Evolutionary conservation across 495 filamentous ascomycete genomes (phyloP).

Genomic region (Trichocladium uniseriatum): DNA sequence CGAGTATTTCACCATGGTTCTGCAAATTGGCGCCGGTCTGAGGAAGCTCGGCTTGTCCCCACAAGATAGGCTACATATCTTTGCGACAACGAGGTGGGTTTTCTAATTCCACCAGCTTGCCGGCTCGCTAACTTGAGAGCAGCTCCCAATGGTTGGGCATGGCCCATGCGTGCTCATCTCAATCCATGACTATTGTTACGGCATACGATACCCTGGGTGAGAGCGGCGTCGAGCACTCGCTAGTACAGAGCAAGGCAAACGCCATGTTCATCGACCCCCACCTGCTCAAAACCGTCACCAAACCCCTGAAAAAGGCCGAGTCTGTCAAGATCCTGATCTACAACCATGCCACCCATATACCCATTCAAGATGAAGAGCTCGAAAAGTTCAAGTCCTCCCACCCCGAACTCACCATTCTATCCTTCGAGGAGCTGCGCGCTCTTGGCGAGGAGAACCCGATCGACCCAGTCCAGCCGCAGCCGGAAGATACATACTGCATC

Average conservation of each 20-base stretch:
- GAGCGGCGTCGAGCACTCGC: conserved; percentile 51
- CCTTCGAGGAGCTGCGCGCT: conserved; percentile 35
- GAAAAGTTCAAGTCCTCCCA: conserved; percentile 35
- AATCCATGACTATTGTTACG: conserved; percentile 90
- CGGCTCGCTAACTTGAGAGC: conserved; percentile 7
- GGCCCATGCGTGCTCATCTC: conserved; percentile 67
- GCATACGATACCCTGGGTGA: conserved; percentile 71
- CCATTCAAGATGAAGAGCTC: conserved; percentile 33
- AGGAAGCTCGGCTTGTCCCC: conserved; percentile 45
- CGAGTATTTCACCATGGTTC: conserved; percentile 47
- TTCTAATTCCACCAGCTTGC: no score
- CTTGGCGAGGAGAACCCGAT: conserved; percentile 59
- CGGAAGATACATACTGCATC: conserved; percentile 71
- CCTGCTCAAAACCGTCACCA: conserved; percentile 41
- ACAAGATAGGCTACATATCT: conserved; percentile 48
- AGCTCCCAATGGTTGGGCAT: conserved; percentile 43
- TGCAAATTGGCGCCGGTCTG: conserved; percentile 48
- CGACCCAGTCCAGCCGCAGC: conserved; percentile 53
- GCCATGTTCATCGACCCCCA: conserved; percentile 55
- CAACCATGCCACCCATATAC: conserved; percentile 32
- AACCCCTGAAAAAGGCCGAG: conserved; percentile 34
- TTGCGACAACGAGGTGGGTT: conserved; percentile 47
- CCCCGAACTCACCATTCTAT: conserved; percentile 32
- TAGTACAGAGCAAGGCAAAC: conserved; percentile 49
- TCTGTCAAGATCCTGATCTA: conserved; percentile 38